Conservation (phyloP, 805 yeast genomes). For the Sugiyamaella americana region DNA sequence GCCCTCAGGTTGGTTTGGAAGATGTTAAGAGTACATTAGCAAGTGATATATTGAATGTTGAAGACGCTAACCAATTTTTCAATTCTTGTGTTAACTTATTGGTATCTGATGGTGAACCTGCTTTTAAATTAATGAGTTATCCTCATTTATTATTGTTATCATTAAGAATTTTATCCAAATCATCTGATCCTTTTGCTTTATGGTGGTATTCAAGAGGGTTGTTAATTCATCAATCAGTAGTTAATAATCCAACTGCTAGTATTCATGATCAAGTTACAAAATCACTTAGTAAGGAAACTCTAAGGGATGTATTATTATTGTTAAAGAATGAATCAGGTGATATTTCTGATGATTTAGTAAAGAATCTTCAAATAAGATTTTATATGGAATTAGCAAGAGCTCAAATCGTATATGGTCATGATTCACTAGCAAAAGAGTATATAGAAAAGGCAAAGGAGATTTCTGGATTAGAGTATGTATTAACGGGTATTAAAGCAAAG, state of each 20-base stretch:
- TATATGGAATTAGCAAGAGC: constrained; percentile 64
- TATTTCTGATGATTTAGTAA: constrained; percentile 17
- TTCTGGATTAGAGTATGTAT: constrained; percentile 52
- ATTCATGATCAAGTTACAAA: constrained; percentile 25
- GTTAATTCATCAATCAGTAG: constrained; percentile 31
- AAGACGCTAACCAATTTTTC: constrained; percentile 3
- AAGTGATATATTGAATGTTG: constrained; percentile 23
- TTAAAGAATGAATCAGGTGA: not conserved
- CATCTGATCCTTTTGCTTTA: constrained; percentile 25
- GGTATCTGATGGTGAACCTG: constrained; percentile 59
- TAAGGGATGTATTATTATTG: not conserved
- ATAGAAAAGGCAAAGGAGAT: constrained; percentile 37
- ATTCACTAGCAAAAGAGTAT: constrained; percentile 21
- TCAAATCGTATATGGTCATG: constrained; percentile 29
- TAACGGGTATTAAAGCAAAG: constrained; percentile 86
- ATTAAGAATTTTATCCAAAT: constrained; percentile 39
- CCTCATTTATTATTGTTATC: constrained; percentile 44
- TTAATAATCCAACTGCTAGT: constrained; percentile 23
- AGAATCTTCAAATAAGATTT: constrained; percentile 41
- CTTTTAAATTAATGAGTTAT: constrained; percentile 54
- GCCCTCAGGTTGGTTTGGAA: constrained; percentile 53
- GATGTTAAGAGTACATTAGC: constrained; percentile 22
- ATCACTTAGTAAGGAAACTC: constrained; percentile 21
- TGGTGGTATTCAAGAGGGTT: constrained; percentile 33
- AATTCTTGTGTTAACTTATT: constrained; percentile 36